Evolutionary conservation across 106 monocot genomes (phyloP).

Genomic region (Iris macrosiphon): DNA sequence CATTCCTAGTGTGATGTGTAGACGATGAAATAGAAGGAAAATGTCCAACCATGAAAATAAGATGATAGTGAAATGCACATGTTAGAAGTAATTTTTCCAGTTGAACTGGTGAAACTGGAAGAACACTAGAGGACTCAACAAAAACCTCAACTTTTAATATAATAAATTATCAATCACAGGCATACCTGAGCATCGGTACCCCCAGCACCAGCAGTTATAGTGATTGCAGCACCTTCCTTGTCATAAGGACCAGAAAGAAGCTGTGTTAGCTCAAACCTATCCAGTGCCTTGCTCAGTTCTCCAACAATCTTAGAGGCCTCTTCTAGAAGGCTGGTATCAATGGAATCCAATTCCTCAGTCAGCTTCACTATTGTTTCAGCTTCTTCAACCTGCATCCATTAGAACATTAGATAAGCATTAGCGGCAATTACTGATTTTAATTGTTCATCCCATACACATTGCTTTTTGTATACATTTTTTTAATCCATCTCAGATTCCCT

Average conservation of each 20-base stretch:
- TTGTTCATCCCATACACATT: background rate
- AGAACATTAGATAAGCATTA: background rate
- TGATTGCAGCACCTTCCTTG: conserved; percentile 90
- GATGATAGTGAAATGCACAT: too few relatives aligned
- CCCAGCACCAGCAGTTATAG: conserved; percentile 91
- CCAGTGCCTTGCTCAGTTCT: conserved; percentile 67
- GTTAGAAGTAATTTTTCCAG: too few relatives aligned
- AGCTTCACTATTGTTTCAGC: conserved; percentile 93
- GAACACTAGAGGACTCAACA: too few relatives aligned
- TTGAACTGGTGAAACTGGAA: too few relatives aligned
- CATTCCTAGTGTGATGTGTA: too few relatives aligned
- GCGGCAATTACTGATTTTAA: background rate
- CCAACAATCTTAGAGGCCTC: conserved; percentile 79
- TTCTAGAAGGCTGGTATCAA: conserved; percentile 74
- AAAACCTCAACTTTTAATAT: too few relatives aligned
- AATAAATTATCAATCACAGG: conserved; percentile 4
- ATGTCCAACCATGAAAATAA: too few relatives aligned
- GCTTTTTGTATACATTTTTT: too few relatives aligned
- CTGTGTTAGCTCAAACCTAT: conserved; percentile 76
- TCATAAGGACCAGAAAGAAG: conserved; percentile 98
- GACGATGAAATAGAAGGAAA: too few relatives aligned
- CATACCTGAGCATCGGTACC: conserved; percentile 99
- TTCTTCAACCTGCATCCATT: conserved; percentile 69
- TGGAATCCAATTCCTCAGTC: conserved; percentile 86
- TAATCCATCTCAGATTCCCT: too few relatives aligned